Conservation (phyloP, 345 rosid genomes). For the Melastoma malabathricum region DNA sequence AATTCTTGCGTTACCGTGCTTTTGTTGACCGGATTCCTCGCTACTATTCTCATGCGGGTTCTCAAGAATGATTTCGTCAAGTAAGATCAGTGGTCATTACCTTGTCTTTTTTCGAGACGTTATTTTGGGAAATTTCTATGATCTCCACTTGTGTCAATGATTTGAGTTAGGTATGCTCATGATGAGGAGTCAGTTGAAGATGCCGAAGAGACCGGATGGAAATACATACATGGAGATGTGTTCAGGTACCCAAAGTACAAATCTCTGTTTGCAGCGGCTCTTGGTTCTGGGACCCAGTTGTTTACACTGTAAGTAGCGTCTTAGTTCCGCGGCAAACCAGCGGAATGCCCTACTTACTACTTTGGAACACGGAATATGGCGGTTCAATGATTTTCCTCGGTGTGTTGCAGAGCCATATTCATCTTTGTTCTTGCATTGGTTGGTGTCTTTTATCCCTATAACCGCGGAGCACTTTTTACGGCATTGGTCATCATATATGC, state of each 20-base stretch:
- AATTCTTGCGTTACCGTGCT: slow-evolving; percentile 88
- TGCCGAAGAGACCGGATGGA: slow-evolving; percentile 93
- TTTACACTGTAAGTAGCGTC: slow-evolving; percentile 55
- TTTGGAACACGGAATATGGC: slow-evolving; percentile 1
- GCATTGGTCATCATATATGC: slow-evolving; percentile 82
- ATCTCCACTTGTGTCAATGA: not conserved
- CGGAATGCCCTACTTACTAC: slow-evolving; percentile 1
- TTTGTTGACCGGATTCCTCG: slow-evolving; percentile 82
- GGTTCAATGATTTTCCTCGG: not conserved
- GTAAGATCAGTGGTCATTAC: slow-evolving; percentile 24
- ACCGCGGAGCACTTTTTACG: slow-evolving; percentile 83
- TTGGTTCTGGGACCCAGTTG: slow-evolving; percentile 72
- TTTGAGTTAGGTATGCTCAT: slow-evolving; percentile 51
- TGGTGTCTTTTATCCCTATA: slow-evolving; percentile 89
- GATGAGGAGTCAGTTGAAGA: slow-evolving; percentile 92
- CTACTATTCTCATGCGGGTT: slow-evolving; percentile 84
- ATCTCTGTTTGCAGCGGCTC: slow-evolving; percentile 68
- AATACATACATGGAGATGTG: slow-evolving; percentile 85
- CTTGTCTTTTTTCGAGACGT: not conserved
- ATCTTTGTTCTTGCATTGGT: slow-evolving; percentile 77
- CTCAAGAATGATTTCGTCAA: slow-evolving; percentile 83
- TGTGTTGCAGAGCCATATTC: slow-evolving; percentile 41
- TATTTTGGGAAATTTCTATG: not conserved
- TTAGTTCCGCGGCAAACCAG: not conserved
- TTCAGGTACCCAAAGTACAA: slow-evolving; percentile 69